Conservation (phyloP, 177 flowering plant genomes). For the Vitis hybrid region DNA sequence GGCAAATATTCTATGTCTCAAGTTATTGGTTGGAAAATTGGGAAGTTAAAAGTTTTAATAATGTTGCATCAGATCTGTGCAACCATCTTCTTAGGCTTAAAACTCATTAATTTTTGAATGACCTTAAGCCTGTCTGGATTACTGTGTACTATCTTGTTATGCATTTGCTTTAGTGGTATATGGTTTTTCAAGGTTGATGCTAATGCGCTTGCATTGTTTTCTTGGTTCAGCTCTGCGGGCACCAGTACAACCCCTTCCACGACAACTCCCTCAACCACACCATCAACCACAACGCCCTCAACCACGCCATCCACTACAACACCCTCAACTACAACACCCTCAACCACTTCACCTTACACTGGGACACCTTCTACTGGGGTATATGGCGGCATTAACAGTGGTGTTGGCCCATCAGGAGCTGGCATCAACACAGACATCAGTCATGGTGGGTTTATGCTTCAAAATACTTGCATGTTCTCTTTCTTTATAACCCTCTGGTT, state of each 20-base stretch:
- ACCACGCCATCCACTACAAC: constrained; percentile 10
- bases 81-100: no score
- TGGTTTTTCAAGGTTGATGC: not conserved
- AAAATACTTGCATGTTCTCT: not conserved
- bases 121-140: not conserved
- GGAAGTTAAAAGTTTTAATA: not conserved
- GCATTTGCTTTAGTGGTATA: not conserved
- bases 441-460: constrained; percentile 9
- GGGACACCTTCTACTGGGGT: constrained; percentile 24
- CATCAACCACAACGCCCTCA: constrained; percentile 8
- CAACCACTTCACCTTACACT: constrained; percentile 9
- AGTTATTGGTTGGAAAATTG: not conserved
- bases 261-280: constrained; percentile 9
- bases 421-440: constrained; percentile 25
- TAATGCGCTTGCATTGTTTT: not conserved
- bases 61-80: no score
- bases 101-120: not conserved
- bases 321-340: constrained; percentile 21
- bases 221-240: constrained; percentile 24
- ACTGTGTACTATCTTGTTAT: not conserved
- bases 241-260: constrained; percentile 14
- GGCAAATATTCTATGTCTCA: not conserved
- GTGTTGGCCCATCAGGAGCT: constrained; percentile 21
- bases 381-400: constrained; percentile 25
- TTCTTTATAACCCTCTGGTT: constrained; percentile 6